Base-by-base conservation (phyloP, 805 yeast species). In the Kodamaea kakaduensis region DNA sequence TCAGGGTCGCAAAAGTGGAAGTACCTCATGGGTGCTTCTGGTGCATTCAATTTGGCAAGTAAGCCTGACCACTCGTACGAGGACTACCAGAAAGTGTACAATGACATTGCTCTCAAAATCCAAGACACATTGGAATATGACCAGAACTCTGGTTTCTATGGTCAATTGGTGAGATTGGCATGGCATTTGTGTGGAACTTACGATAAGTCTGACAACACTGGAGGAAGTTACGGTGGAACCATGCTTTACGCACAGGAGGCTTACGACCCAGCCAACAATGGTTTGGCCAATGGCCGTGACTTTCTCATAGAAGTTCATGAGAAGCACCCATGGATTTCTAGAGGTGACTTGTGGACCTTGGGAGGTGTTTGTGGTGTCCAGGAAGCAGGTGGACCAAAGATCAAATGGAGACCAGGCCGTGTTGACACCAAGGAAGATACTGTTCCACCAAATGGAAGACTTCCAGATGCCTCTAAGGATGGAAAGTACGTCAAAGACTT, bases 331-430 rank as follows among this genome's bases (percentile, higher is more conserved):
- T 73, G 76, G 64, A 61, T 81, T 37, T 66, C 79, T 9, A 71
- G 77, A 52, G 81, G 84, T 25, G 88, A 81, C 54, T 68, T 81
- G 46, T 79, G 83, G 79, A 81, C 87, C 7, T 59, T 81, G 21
- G 84, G 77, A n/a, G 87, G 86, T 22, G 81, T 73, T 31, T 70
- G 64, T 18, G 81, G 81, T 13, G 57, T 81, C 33, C 83, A 80
- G 58, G 78, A 69, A 41, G 57, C 77, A 67, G 77, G 72, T 26
- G 87, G 87, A 9, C 87, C 87, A 30, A 59, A 60, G 58, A 76
- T 64, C 56, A 67, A 49, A 49, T 77, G 71, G 87, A 75, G 69
- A 58, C 59, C 73, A 13, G 79, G 79, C 25, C 56, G 79, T 39
- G 45, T 47, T 26, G 75, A 73, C 43, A 47, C 54, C 32, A 42